Evolutionary conservation across 352 stramenopile genomes (phyloP), one percentile per base, ranked within the genome.

Genomic region (Globisporangium nodosum): DNA sequence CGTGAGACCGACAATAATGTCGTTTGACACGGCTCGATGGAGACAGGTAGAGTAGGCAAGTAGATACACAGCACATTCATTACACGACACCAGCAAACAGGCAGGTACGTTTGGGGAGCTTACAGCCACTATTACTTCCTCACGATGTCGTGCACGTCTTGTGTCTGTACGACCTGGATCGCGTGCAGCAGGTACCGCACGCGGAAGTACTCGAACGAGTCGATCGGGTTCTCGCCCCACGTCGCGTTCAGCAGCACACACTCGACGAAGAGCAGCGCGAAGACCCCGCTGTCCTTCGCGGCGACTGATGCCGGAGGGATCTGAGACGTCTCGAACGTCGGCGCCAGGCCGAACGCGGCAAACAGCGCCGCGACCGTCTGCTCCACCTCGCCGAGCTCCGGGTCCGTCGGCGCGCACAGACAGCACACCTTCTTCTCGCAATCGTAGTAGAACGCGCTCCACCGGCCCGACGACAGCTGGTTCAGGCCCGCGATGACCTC

Each of bases 251-350:
- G 35, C 8, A 61, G 2, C 35, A 47, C 24, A 15, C 42, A 45
- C n/a, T 55, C 48, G 12, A 56, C 37, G 21, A 61, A 61, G 21
- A 61, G 35, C 37, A 61, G 56, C 48, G 56, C 47, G 46, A 61
- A n/a, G 15, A 61, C 8, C 24, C 56, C 56, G 30, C 48, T 61
- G 30, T 56, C 48, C 30, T 43, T 31, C 37, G 35, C 48, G 15
- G 45, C n/a, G 0, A 16, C 30, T 24, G 47, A 45, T 16, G 48
- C 30, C 27, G 48, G 24, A 15, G 47, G 35, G 33, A 1, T 54
- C 7, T 20, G 48, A 11, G 16, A 30, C 8, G 20, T 16, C 30
- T 54, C 35, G 40, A 61, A 55, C 47, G 37, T 27, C 43, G 39
- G 24, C 24, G 5, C 18, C 7, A 56, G 3, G 24, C 21, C 27